Evolutionary conservation across 108 stramenopile species (phyloP).

Genomic region (Nitzschia inconspicua): DNA sequence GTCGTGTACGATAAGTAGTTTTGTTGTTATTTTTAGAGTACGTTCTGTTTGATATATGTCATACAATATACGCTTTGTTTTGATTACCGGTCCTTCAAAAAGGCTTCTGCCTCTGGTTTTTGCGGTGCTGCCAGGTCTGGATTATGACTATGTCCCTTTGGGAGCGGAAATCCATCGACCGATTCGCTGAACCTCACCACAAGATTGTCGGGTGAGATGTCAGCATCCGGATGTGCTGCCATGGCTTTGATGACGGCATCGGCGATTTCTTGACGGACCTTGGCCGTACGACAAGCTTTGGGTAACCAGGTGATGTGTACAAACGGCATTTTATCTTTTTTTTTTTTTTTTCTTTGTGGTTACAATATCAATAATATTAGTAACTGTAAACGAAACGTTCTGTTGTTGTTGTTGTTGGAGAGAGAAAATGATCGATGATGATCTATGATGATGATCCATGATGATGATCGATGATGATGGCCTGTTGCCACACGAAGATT

Average conservation of each 20-base stretch:
- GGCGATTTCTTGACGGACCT: constrained; percentile 49
- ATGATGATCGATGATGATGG: too few relatives aligned
- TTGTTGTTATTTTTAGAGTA: not conserved
- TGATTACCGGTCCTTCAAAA: constrained; percentile 29
- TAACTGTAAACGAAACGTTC: too few relatives aligned
- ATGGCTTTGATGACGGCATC: constrained; percentile 54
- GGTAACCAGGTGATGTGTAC: constrained; percentile 61
- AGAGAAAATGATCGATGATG: too few relatives aligned
- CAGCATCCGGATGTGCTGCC: constrained; percentile 32
- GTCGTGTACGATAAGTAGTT: too few relatives aligned
- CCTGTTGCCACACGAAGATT: too few relatives aligned
- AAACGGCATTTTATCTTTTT: constrained; percentile 37
- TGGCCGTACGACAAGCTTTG: constrained; percentile 50
- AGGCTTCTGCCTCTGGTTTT: constrained; percentile 45
- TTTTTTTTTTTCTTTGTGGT: too few relatives aligned
- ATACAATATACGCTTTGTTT: not conserved
- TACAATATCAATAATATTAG: too few relatives aligned
- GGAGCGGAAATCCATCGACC: constrained; percentile 56
- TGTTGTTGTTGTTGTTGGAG: too few relatives aligned
- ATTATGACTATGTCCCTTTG: constrained; percentile 46
- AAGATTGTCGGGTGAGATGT: constrained; percentile 40
- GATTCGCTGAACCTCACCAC: constrained; percentile 53
- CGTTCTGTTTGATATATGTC: not conserved
- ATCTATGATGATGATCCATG: too few relatives aligned
- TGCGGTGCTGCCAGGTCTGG: constrained; percentile 35